Base-by-base conservation (phyloP, 208 protist genomes). In the Leishmania tarentolae region DNA sequence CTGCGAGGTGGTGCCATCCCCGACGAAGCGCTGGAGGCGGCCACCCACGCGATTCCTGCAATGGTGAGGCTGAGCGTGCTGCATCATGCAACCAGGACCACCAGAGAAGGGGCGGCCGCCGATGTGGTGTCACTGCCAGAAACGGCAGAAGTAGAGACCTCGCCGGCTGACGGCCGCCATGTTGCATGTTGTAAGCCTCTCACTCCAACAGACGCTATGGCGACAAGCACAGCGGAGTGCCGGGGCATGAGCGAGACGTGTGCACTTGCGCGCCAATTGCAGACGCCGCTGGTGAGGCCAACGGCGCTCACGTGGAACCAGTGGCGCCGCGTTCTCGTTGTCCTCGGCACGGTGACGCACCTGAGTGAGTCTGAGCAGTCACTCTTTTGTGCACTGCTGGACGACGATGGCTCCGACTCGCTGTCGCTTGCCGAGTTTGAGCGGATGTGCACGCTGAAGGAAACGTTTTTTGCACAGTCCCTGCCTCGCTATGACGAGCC, bases 401-500 rank as follows among this genome's bases (percentile, higher is more conserved):
- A 93, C 84, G 79, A 86, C 0, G 90, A 93, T 78, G 61, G 47
- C n/a, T 92, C 90, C 2, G 85, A 92, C 75, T 91, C 85, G 15
- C 89, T 96, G 40, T 88, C 88, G 5, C 92, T 91, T 9, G 53
- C 50, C 0, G 92, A 94, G 77, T 94, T 96, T 73, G 86, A 73
- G 24, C 82, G 84, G 6, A 42, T 93, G 53, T 92, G 88, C 73
- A 56, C 86, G 13, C 73, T 89, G 52, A 88, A 90, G 57, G 80
- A 86, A 4, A 69, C 76, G 5, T 90, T 90, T 68, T 96, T 94
- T 56, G 86, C 87, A 0, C 42, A 63, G 24, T 79, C 87, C 9
- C 73, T 90, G 44, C 86, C 90, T 5, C 84, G 89, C 71, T 96
- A 92, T 52, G 76, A 76, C 35, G 88, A 92, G 82, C 86, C 87